Evolutionary conservation across 148 eudicot species (phyloP).

Genomic region (Spergularia marina): DNA sequence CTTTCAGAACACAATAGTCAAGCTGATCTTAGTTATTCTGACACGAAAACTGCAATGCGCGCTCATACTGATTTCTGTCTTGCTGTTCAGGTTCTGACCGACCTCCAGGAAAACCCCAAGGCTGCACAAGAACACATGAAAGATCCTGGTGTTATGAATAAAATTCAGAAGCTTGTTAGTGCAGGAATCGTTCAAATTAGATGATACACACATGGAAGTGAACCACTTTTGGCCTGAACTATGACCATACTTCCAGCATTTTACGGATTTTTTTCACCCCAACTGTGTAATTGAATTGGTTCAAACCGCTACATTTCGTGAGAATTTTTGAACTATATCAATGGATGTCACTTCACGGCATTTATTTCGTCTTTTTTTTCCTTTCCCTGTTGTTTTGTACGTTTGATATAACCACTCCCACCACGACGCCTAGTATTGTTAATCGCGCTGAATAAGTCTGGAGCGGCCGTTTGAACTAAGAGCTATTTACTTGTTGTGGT

Average conservation of each 20-base stretch:
- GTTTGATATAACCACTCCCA: too few relatives aligned
- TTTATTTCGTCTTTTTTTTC: too few relatives aligned
- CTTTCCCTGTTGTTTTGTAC: too few relatives aligned
- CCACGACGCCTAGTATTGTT: too few relatives aligned
- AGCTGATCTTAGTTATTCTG: background rate
- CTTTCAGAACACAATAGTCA: background rate
- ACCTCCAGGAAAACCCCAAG: constrained; percentile 86
- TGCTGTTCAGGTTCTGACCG: constrained; percentile 54
- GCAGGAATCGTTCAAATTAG: constrained; percentile 87
- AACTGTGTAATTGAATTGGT: constrained; percentile 4
- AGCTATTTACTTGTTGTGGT: too few relatives aligned
- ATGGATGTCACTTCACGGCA: background rate
- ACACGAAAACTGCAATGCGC: background rate
- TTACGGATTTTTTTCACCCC: background rate
- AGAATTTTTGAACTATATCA: background rate
- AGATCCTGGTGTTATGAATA: constrained; percentile 84
- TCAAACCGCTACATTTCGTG: background rate
- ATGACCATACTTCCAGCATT: background rate
- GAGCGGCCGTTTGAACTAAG: too few relatives aligned
- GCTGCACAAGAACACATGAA: constrained; percentile 90
- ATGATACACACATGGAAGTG: constrained; percentile 14
- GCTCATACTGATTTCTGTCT: background rate
- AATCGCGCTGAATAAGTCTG: too few relatives aligned
- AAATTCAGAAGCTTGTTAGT: constrained; percentile 81
- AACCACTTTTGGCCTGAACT: background rate